Evolutionary conservation across 225 moss, liverwort and hornwort genomes (phyloP), one percentile per base, ranked within the genome.

Genomic region (Ulota crispa): DNA sequence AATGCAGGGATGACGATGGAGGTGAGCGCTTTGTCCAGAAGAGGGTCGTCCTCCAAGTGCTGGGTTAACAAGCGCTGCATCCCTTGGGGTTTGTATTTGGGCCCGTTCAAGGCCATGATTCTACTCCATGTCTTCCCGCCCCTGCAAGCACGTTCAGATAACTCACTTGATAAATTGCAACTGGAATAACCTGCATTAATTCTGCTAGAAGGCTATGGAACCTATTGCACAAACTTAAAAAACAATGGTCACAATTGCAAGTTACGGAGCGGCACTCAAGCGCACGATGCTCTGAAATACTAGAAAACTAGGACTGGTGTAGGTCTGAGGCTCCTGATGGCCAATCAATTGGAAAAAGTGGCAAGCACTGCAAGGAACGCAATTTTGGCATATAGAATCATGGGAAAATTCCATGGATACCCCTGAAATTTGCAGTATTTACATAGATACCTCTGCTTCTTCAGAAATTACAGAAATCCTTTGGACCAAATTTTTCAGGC

Each of bases 1-100:
- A 85, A 85, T 14, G 81, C 42, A 55, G 81, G 85, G 23, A 85
- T 85, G 64, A 85, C n/a, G 53, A 85, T 37, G 70, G 85, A 81
- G 5, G 85, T 85, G 64, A 85, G 80, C 23, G 85, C 85, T 4
- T 45, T 63, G 77, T 85, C 85, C 43, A 85, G 64, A 24, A 76
- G 81, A 30, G 81, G 85, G 59, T 85, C 71, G 27, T 72, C 72
- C 65, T 81, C 77, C 55, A 85, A 81, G 66, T 72, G 72, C 37
- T 77, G 64, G 77, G 81, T 64, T 36, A 81, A 70, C 85, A 85
- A 85, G 31, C 56, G 64, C 26, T 77, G 75, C 77, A 85, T 56
- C 14, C 81, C 85, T 36, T 72, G 76, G 32, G 85, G 71, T 36
- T 77, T 81, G 64, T 85, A 85, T 77, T 81, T 85, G 63, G 85